A percentile compares a stretch with the other conserved stretches of the same genome.
Conservation (phyloP, 2,329 filamentous ascomycete species). For the Cordyceps sp. region DNA sequence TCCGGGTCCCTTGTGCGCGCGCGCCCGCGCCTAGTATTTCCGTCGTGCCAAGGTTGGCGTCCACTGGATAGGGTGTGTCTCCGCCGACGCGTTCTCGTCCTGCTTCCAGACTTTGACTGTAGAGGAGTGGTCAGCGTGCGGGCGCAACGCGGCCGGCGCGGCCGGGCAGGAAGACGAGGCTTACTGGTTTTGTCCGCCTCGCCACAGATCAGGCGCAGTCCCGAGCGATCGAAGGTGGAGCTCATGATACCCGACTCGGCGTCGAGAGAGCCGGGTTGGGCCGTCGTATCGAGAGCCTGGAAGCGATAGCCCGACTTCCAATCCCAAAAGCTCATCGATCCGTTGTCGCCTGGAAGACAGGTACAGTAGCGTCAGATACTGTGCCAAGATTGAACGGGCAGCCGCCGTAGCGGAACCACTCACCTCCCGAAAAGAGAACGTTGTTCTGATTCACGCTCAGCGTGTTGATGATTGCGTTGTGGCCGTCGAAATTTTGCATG, state of each 20-base stretch:
- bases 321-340: slow-evolving; percentile 95
- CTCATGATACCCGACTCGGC: slow-evolving; percentile 93
- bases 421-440: slow-evolving; percentile 76
- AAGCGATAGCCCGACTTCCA: slow-evolving; percentile 95
- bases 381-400: not conserved
- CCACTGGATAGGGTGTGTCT: slow-evolving; percentile 88
- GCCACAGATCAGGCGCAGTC: slow-evolving; percentile 76
- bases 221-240: slow-evolving; percentile 80
- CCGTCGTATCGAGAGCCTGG: slow-evolving; percentile 77
- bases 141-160: not conserved
- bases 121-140: slow-evolving; percentile 8
- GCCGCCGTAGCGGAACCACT: slow-evolving; percentile 3
- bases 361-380: not conserved
- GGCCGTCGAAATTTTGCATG: slow-evolving; percentile 97
- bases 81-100: slow-evolving; percentile 77
- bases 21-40: slow-evolving; percentile 40
- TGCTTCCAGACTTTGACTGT: slow-evolving; percentile 89
- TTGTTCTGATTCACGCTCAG: slow-evolving; percentile 88
- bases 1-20: no score
- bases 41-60: slow-evolving; percentile 62
- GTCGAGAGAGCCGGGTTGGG: slow-evolving; percentile 84
- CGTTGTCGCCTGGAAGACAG: slow-evolving; percentile 53
- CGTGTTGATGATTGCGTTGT: slow-evolving; percentile 93
- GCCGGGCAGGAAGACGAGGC: slow-evolving; percentile 8
- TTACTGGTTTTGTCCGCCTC: slow-evolving; percentile 89